Percentiles rank a stretch among this genome's conserved stretches.
Conservation (phyloP, 768 basidiomycete species). For the Suillus weaverae region DNA sequence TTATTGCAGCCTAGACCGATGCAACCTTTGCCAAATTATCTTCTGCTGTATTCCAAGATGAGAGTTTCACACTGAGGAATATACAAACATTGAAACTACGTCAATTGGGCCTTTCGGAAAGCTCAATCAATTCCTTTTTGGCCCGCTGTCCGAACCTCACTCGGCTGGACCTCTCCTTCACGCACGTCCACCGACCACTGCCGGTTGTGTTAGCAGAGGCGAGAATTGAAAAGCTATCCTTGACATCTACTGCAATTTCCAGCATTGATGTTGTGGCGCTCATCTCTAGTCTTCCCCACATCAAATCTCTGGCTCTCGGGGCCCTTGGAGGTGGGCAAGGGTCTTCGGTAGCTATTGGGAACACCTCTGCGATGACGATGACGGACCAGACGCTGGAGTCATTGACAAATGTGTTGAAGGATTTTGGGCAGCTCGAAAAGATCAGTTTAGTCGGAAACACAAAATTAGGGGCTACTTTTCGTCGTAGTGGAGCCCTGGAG, state of each 20-base stretch:
- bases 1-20: constrained; percentile 48
- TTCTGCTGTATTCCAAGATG: constrained; percentile 16
- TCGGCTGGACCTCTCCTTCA: constrained; percentile 68
- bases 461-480: constrained; percentile 48
- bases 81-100: constrained; percentile 61
- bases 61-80: constrained; percentile 34
- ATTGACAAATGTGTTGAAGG: constrained; percentile 43
- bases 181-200: constrained; percentile 49
- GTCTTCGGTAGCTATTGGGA: constrained; percentile 43
- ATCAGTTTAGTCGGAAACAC: constrained; percentile 65
- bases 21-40: constrained; percentile 50
- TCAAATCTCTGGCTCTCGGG: constrained; percentile 56
- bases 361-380: constrained; percentile 54
- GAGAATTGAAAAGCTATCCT: constrained; percentile 52
- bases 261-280: constrained; percentile 41
- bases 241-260: constrained; percentile 55
- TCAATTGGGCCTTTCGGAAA: constrained; percentile 52
- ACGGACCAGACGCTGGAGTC: constrained; percentile 47
- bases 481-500: constrained; percentile 37
- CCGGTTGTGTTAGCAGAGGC: not conserved
- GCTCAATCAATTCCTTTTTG: constrained; percentile 43
- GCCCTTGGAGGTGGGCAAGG: constrained; percentile 54
- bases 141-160: constrained; percentile 48
- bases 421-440: constrained; percentile 43
- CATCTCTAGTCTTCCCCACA: constrained; percentile 37